Percentiles rank a stretch among this genome's conserved stretches.
phyloP scores from a whole-genome alignment of 208 protist species.

The Trypanosoma mega region DNA sequence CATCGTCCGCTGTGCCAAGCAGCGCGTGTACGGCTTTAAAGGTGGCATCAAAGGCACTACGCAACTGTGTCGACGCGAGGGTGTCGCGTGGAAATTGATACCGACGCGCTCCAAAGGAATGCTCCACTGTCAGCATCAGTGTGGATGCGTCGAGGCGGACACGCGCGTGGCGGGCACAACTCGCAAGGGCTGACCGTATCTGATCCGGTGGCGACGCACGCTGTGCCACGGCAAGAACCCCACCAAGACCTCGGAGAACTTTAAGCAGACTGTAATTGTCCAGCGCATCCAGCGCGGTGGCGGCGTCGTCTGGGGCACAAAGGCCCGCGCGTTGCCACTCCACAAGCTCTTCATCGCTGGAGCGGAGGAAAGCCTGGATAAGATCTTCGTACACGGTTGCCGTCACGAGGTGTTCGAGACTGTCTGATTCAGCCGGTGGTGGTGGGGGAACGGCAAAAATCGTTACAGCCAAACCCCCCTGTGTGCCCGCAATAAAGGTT shows the following conservation, averaged over 20 bases:
- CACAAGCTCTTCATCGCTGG: conserved; percentile 21
- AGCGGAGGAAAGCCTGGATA: conserved; percentile 14
- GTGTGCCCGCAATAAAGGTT: background rate
- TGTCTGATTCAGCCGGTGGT: conserved; percentile 9
- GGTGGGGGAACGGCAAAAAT: conserved; percentile 10
- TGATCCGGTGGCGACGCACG: background rate
- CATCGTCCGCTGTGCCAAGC: conserved; percentile 21
- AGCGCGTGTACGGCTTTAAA: conserved; percentile 9
- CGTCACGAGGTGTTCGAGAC: conserved; percentile 15
- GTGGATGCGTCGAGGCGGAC: conserved; percentile 11
- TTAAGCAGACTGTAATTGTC: conserved; percentile 31
- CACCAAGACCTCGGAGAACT: conserved; percentile 21
- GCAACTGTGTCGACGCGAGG: background rate
- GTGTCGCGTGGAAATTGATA: conserved; percentile 23
- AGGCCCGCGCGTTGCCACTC: conserved; percentile 27
- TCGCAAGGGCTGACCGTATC: conserved; percentile 9
- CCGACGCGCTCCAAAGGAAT: conserved; percentile 23
- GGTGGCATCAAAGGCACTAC: conserved; percentile 3
- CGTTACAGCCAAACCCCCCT: conserved; percentile 1
- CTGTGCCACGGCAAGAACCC: conserved; percentile 18
- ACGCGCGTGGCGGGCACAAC: conserved; percentile 9
- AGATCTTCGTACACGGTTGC: conserved; percentile 24
- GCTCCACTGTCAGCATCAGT: conserved; percentile 12
- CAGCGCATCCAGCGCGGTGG: conserved; percentile 4
- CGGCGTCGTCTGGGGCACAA: conserved; percentile 1